Base-by-base conservation (phyloP, 345 rosid species). In the Moricandia arvensis region DNA sequence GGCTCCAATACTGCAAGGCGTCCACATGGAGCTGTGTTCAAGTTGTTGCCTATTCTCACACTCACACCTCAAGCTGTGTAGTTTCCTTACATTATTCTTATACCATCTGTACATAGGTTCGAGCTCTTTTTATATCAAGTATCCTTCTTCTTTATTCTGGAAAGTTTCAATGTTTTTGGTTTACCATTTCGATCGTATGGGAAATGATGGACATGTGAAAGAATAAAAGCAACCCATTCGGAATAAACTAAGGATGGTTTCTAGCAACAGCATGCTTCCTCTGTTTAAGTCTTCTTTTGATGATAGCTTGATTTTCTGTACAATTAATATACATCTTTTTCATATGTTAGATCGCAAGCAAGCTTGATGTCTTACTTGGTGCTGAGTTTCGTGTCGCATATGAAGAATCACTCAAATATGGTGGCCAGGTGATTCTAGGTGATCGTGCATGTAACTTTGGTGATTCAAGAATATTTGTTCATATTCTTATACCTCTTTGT, bases 181-280 rank as follows among this genome's bases (percentile, higher is more conserved):
- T 62, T 62, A 38, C 0, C 86, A 94, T 88, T 15, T 97, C 97
- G 7, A 88, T 90, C 4, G 2, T 83, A 76, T 80, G 76, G 69
- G 97, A 92, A 82, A 95, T 90, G 99, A 65, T 90, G 55, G 90
- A 86, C n/a, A 90, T 88, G 97, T 89, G 85, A 89, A 95, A 89
- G 86, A 87, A 90, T 76, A 87, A 89, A 3, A 87, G 86, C 18
- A 90, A 89, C 61, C 66, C 76, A 66, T 95, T 95, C 75, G 96
- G 90, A 77, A 90, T 94, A 80, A 80, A 84, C 54, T 91, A 90
- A 55, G 82, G 90, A 83, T 94, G 89, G 90, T 84, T 91, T 76
- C 97, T 91, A 80, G 96, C 97, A 41, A 88, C 82, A 90, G 97
- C 55, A 84, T 26, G 78, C 66, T 70, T 63, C 59, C 10, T 69